These are phyloP conservation scores for Sclerotinia glacialis DNA, from an alignment of 2,329 filamentous ascomycete genomes.

Conservation along the genomic window DNA sequence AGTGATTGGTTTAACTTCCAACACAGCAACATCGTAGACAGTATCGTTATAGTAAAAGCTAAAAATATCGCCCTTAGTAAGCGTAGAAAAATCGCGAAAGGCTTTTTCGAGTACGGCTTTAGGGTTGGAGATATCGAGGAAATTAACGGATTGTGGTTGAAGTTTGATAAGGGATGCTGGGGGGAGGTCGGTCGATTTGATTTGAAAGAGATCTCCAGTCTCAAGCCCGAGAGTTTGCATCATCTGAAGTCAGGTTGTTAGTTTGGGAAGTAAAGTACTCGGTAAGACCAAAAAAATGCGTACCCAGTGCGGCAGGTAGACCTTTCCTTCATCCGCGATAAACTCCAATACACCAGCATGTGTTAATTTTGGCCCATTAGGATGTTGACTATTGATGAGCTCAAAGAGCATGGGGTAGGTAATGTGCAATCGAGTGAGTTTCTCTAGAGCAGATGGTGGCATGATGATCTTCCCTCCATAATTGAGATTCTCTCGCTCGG, in stretches of 20 bases:
- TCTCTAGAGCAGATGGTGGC: slow-evolving; percentile 93
- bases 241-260: slow-evolving; percentile 54
- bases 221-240: slow-evolving; percentile 91
- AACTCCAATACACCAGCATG: slow-evolving; percentile 97
- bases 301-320: slow-evolving; percentile 95
- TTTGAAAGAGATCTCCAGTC: slow-evolving; percentile 88
- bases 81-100: slow-evolving; percentile 90
- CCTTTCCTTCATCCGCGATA: slow-evolving; percentile 93
- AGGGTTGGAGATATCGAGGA: slow-evolving; percentile 95
- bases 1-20: slow-evolving; percentile 86
- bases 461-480: slow-evolving; percentile 97
- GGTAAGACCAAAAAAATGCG: slow-evolving; percentile 31
- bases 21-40: slow-evolving; percentile 85
- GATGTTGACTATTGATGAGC: slow-evolving; percentile 79
- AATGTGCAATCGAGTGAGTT: slow-evolving; percentile 91
- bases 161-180: slow-evolving; percentile 93
- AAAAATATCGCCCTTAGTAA: slow-evolving; percentile 92
- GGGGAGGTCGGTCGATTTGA: slow-evolving; percentile 90
- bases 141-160: slow-evolving; percentile 87
- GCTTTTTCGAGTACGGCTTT: slow-evolving; percentile 96
- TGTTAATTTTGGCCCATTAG: slow-evolving; percentile 63
- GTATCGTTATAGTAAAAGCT: slow-evolving; percentile 96
- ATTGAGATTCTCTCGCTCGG: slow-evolving; percentile 85
- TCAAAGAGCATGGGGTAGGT: slow-evolving; percentile 98
- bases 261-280: neutral